phyloP scores from a whole-genome alignment of 2,329 filamentous ascomycete species.

The Hypoxylon sp. region DNA sequence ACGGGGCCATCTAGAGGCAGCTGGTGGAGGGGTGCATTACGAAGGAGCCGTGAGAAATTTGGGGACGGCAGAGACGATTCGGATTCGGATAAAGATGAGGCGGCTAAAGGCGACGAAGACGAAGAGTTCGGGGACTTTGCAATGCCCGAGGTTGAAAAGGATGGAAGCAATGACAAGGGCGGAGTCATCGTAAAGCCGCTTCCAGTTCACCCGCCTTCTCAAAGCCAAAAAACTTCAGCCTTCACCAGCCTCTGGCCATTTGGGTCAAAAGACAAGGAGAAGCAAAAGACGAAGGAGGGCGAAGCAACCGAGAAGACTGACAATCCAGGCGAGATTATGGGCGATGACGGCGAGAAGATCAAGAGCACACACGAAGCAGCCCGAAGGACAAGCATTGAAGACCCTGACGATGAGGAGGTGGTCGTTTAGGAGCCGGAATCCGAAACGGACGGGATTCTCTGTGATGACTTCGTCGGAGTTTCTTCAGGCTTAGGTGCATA shows the following conservation, averaged over 20 bases:
- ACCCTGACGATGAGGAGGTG: slow-evolving; percentile 65
- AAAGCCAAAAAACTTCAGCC: slow-evolving; percentile 55
- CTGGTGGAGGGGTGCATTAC: slow-evolving; percentile 66
- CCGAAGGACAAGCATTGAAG: slow-evolving; percentile 71
- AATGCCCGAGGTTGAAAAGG: slow-evolving; percentile 69
- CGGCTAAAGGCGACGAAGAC: slow-evolving; percentile 50
- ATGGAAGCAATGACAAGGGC: slow-evolving; percentile 46
- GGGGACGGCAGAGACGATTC: slow-evolving; percentile 62
- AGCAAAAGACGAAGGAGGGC: slow-evolving; percentile 54
- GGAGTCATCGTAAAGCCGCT: slow-evolving; percentile 68
- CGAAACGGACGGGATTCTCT: slow-evolving; percentile 26
- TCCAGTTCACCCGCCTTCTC: slow-evolving; percentile 65
- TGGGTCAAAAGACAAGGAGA: slow-evolving; percentile 55
- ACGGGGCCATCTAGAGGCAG: slow-evolving; percentile 57
- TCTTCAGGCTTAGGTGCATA: slow-evolving; percentile 18
- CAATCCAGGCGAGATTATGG: slow-evolving; percentile 54
- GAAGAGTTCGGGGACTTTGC: slow-evolving; percentile 79
- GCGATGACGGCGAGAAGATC: slow-evolving; percentile 62
- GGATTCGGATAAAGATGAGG: slow-evolving; percentile 60
- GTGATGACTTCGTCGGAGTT: slow-evolving; percentile 44
- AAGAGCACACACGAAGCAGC: slow-evolving; percentile 67
- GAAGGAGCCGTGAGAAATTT: slow-evolving; percentile 54
- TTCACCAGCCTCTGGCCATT: slow-evolving; percentile 73
- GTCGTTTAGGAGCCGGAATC: slow-evolving; percentile 53
- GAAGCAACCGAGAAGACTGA: slow-evolving; percentile 52